phyloP scores from a whole-genome alignment of 441 rosid genomes.

The Erodium trifolium region DNA sequence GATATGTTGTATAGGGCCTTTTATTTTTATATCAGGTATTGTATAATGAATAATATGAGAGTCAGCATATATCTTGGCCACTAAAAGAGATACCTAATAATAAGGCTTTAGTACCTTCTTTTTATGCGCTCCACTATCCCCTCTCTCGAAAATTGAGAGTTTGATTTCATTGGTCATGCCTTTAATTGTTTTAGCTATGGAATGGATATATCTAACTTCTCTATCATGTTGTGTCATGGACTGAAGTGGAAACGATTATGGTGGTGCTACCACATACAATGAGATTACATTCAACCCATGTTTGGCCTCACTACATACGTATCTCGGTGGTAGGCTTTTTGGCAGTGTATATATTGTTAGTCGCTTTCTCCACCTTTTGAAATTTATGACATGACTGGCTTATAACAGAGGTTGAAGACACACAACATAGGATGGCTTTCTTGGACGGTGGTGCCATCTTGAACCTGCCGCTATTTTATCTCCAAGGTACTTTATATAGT shows the following conservation, averaged over 20 bases:
- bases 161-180: not conserved
- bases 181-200: not conserved
- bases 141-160: not conserved
- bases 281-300: slow-evolving; percentile 57
- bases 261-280: slow-evolving; percentile 21
- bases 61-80: too few relatives aligned
- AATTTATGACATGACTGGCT: slow-evolving; percentile 6
- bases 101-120: too few relatives aligned
- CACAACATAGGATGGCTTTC: slow-evolving; percentile 55
- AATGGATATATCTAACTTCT: slow-evolving; percentile 5
- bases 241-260: slow-evolving; percentile 23
- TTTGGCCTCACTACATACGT: slow-evolving; percentile 78
- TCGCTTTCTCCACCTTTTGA: slow-evolving; percentile 3
- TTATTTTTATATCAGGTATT: too few relatives aligned
- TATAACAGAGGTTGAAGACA: slow-evolving; percentile 78
- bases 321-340: slow-evolving; percentile 68
- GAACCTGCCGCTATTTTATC: slow-evolving; percentile 68
- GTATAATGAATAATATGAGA: too few relatives aligned
- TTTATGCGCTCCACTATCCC: too few relatives aligned
- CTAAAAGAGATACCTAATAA: too few relatives aligned
- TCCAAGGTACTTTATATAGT: slow-evolving; percentile 45
- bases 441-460: slow-evolving; percentile 72
- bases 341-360: not conserved
- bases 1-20: too few relatives aligned
- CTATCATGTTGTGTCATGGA: slow-evolving; percentile 10